These are phyloP conservation scores for Chernovozyma aurita DNA, from an alignment of 1,139 yeast species.

Conservation along the genomic window DNA sequence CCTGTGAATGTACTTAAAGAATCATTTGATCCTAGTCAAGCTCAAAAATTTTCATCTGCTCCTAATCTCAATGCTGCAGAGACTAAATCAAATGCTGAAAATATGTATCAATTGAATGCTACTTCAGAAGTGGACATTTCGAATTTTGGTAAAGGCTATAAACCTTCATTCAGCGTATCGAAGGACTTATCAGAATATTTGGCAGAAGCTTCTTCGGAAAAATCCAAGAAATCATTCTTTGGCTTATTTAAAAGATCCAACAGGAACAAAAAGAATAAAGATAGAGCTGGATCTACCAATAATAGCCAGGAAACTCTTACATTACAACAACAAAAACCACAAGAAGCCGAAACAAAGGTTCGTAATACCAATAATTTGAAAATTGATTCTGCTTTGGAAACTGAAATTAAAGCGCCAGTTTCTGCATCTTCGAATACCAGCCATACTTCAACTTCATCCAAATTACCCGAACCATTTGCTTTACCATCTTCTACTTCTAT, in stretches of 20 bases:
- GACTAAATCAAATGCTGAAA: slow-evolving; percentile 1
- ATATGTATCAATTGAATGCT: slow-evolving; percentile 25
- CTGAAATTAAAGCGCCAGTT: slow-evolving; percentile 3
- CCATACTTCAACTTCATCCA: slow-evolving; percentile 8
- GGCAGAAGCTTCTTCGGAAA: slow-evolving; percentile 9
- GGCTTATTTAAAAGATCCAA: slow-evolving; percentile 19
- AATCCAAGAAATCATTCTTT: slow-evolving; percentile 18
- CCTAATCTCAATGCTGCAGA: slow-evolving; percentile 20
- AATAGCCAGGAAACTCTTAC: not conserved
- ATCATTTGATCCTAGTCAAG: slow-evolving; percentile 4
- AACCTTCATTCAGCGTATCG: slow-evolving; percentile 31
- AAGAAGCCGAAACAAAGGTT: not conserved
- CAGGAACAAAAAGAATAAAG: not conserved
- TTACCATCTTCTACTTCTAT: slow-evolving; percentile 44
- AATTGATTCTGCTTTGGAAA: slow-evolving; percentile 4
- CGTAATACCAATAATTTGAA: slow-evolving; percentile 5
- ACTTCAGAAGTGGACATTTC: slow-evolving; percentile 40
- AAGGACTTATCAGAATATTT: slow-evolving; percentile 14
- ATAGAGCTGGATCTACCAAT: not conserved
- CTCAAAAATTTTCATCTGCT: slow-evolving; percentile 17
- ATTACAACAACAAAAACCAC: not conserved
- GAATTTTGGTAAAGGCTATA: slow-evolving; percentile 38
- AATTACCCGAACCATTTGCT: slow-evolving; percentile 39
- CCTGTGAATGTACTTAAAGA: slow-evolving; percentile 2
- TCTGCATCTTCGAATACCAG: slow-evolving; percentile 4